Evolutionary conservation across 2,329 filamentous ascomycete genomes (phyloP).

Genomic region (Paraphoma sp.): DNA sequence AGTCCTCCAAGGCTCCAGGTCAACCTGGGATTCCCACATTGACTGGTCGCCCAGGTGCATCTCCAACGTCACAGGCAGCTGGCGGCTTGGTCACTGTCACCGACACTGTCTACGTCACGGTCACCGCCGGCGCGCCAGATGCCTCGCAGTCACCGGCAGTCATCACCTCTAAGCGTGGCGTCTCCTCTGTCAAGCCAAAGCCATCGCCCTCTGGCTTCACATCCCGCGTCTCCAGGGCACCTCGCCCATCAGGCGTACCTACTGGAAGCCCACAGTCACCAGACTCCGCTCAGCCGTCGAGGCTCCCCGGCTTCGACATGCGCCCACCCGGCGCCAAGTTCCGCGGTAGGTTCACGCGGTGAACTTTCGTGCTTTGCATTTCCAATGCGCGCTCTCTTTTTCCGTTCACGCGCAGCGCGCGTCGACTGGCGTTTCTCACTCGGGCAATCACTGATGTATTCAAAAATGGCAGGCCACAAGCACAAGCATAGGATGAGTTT

Average conservation of each 20-base stretch:
- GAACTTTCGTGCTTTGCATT: background rate
- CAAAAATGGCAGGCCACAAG: constrained; percentile 4
- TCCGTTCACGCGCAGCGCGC: too few relatives aligned
- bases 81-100: constrained; percentile 27
- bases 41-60: constrained; percentile 17
- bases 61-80: constrained; percentile 8
- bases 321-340: constrained; percentile 31
- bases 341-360: constrained; percentile 16
- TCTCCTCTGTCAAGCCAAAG: background rate
- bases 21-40: constrained; percentile 23
- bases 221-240: too few relatives aligned
- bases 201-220: background rate
- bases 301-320: constrained; percentile 9
- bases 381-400: too few relatives aligned
- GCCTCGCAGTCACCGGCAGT: constrained; percentile 8
- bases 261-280: background rate
- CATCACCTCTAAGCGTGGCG: constrained; percentile 1
- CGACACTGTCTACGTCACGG: constrained; percentile 33
- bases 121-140: constrained; percentile 22
- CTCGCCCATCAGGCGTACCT: too few relatives aligned
- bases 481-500: background rate
- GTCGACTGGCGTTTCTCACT: background rate
- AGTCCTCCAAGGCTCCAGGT: constrained; percentile 9
- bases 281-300: constrained; percentile 4
- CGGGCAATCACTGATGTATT: background rate